Evolutionary conservation across 768 basidiomycete genomes (phyloP).

Genomic region (Trametes cinnabarina): DNA sequence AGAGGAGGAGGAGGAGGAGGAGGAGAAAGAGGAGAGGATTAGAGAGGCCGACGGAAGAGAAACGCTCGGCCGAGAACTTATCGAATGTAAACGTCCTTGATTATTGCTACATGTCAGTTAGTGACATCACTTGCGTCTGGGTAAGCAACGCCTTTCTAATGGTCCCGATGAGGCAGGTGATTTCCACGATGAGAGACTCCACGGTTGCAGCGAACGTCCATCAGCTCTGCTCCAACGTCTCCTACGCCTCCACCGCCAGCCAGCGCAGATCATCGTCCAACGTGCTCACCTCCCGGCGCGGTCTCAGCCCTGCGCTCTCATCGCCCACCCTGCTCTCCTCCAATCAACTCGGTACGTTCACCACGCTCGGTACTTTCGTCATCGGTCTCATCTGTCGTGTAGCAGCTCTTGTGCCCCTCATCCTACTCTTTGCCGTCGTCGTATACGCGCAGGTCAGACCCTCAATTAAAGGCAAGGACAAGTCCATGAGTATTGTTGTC

Average conservation of each 20-base stretch:
- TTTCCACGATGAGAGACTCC: conserved; percentile 1
- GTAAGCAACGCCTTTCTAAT: not conserved
- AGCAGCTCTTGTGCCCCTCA: conserved; percentile 24
- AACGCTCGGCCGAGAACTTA: not conserved
- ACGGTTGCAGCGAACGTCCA: not conserved
- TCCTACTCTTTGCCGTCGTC: conserved; percentile 31
- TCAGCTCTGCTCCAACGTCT: not conserved
- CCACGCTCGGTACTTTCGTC: not conserved
- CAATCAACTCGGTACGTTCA: conserved; percentile 21
- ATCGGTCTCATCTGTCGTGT: not conserved
- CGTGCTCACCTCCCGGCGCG: conserved; percentile 13
- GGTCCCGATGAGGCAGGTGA: not conserved
- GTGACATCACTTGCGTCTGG: conserved; percentile 15
- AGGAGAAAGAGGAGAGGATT: conserved; percentile 6
- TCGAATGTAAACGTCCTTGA: not conserved
- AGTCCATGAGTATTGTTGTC: conserved; percentile 39
- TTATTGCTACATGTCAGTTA: not conserved
- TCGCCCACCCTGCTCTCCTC: conserved; percentile 24
- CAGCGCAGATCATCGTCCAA: not conserved
- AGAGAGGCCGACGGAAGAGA: conserved; percentile 11
- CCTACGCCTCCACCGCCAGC: not conserved
- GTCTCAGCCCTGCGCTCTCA: not conserved
- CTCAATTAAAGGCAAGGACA: conserved; percentile 5
- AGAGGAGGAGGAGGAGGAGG: conserved; percentile 9
- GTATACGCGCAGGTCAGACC: conserved; percentile 27